Evolutionary conservation across 257 asterid species (phyloP).

Genomic region (Nicotiana paniculata): DNA sequence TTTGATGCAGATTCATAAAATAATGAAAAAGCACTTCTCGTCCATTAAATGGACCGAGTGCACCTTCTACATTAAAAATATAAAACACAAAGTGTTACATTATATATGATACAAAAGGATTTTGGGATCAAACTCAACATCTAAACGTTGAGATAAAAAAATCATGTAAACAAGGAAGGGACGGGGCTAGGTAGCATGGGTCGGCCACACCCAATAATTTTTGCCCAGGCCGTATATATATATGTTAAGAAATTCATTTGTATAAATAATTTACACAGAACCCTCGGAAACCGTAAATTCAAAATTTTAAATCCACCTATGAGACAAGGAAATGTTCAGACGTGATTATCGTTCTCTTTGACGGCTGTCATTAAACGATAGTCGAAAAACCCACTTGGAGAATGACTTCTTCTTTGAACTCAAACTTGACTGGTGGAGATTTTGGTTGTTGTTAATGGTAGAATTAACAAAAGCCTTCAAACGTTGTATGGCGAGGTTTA

Average conservation of each 20-base stretch:
- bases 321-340: background rate
- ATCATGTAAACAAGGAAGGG: background rate
- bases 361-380: slow-evolving; percentile 38
- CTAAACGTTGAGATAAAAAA: background rate
- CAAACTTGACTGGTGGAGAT: slow-evolving; percentile 18
- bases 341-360: slow-evolving; percentile 44
- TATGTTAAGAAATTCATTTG: too few relatives aligned
- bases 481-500: slow-evolving; percentile 1
- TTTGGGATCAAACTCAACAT: background rate
- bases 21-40: background rate
- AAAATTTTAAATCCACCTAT: too few relatives aligned
- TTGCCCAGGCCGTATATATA: too few relatives aligned
- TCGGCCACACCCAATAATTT: too few relatives aligned
- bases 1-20: background rate
- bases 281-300: too few relatives aligned
- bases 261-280: too few relatives aligned
- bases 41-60: background rate
- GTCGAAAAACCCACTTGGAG: slow-evolving; percentile 53
- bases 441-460: background rate
- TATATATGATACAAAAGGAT: background rate
- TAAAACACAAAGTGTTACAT: background rate
- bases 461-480: background rate
- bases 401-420: slow-evolving; percentile 35
- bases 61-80: background rate
- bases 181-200: too few relatives aligned